Conservation (phyloP, 2,329 filamentous ascomycete species). For the Ophiostoma triangulosporum region DNA sequence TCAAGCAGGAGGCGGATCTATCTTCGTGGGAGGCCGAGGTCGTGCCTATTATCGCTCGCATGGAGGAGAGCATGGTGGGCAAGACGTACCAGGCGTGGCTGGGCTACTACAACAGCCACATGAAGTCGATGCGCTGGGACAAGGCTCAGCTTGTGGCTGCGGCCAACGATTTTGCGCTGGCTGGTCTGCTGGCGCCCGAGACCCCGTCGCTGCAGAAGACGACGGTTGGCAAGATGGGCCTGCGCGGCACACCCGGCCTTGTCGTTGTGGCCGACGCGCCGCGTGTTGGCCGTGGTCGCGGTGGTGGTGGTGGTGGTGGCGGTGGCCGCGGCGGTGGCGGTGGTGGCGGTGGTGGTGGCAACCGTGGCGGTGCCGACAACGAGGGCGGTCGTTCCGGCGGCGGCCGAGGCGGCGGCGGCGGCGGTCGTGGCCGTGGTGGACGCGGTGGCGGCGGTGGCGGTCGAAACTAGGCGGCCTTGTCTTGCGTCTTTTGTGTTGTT, state of each 20-base stretch:
- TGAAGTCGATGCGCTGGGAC: slow-evolving; percentile 31
- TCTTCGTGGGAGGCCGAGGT: slow-evolving; percentile 25
- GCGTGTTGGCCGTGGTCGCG: slow-evolving; percentile 5
- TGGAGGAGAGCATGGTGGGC: slow-evolving; percentile 31
- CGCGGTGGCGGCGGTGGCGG: neutral
- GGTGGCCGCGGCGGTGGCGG: neutral
- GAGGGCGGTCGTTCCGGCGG: neutral
- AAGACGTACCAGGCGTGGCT: slow-evolving; percentile 45
- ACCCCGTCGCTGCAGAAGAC: slow-evolving; percentile 33
- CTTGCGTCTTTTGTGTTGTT: neutral
- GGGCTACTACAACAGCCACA: slow-evolving; percentile 39
- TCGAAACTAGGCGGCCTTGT: neutral
- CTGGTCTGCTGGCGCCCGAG: slow-evolving; percentile 33
- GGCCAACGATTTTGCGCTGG: slow-evolving; percentile 36
- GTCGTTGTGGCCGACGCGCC: slow-evolving; percentile 31
- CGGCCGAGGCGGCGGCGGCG: neutral
- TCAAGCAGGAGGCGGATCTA: slow-evolving; percentile 32
- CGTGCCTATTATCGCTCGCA: slow-evolving; percentile 23
- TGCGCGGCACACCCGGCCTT: slow-evolving; percentile 37
- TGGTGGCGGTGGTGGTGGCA: slow-evolving; percentile 14
- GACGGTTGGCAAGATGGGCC: slow-evolving; percentile 42
- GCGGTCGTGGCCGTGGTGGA: neutral
- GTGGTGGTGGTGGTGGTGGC: slow-evolving; percentile 4
- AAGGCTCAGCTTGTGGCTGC: slow-evolving; percentile 32
- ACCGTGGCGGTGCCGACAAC: neutral